Conservation (phyloP, 192 early-diverging fungal genomes). For the Backusella tarrabulga region DNA sequence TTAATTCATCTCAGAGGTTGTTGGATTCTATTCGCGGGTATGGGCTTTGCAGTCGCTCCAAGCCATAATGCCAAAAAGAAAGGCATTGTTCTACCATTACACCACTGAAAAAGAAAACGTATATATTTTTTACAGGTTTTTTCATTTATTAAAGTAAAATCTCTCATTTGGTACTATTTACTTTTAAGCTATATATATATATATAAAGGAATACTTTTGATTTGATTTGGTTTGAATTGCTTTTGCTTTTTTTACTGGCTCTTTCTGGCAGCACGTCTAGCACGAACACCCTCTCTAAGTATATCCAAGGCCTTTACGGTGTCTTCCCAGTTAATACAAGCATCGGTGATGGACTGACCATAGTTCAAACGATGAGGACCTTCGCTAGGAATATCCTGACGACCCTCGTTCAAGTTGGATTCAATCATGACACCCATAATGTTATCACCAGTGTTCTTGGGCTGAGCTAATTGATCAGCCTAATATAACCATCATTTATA, state of each 20-base stretch:
- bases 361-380: slow-evolving; percentile 78
- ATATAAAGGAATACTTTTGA: not conserved
- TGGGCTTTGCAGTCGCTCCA: too few relatives aligned
- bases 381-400: slow-evolving; percentile 71
- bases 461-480: slow-evolving; percentile 58
- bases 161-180: not conserved
- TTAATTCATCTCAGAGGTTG: too few relatives aligned
- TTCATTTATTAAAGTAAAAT: not conserved
- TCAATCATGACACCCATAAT: slow-evolving; percentile 97
- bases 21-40: too few relatives aligned
- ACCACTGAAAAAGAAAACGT: too few relatives aligned
- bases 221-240: not conserved
- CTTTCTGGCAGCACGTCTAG: slow-evolving; percentile 45
- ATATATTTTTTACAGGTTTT: too few relatives aligned
- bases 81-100: too few relatives aligned
- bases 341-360: slow-evolving; percentile 91
- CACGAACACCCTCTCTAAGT: slow-evolving; percentile 72
- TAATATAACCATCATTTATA: not conserved
- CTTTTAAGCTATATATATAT: not conserved
- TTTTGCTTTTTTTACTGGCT: not conserved
- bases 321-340: slow-evolving; percentile 90
- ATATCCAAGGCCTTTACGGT: slow-evolving; percentile 78
- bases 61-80: too few relatives aligned
- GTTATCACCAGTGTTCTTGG: slow-evolving; percentile 64
- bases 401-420: slow-evolving; percentile 76